Percentiles rank a stretch among this genome's conserved stretches.
These are phyloP conservation scores for Emydomyces testavorans DNA, from an alignment of 2,329 filamentous ascomycete genomes.

Conservation along the genomic window DNA sequence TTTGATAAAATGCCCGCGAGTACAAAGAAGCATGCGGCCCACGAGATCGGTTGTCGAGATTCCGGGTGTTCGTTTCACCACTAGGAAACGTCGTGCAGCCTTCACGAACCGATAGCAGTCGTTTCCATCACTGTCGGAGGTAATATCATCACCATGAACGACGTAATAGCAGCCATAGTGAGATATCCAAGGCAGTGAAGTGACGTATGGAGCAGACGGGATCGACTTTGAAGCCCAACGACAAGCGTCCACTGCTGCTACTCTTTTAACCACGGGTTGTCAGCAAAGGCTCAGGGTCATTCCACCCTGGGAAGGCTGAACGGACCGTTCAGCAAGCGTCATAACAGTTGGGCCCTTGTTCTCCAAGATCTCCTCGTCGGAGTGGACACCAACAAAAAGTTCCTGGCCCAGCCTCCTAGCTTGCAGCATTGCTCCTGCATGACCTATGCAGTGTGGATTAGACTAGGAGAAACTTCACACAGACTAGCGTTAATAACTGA, in stretches of 20 bases:
- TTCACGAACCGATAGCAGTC: conserved; percentile 99
- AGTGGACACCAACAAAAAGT: conserved; percentile 86
- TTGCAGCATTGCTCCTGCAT: conserved; percentile 93
- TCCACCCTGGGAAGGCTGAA: conserved; percentile 12
- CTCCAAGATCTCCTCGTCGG: conserved; percentile 84
- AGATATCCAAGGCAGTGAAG: conserved; percentile 81
- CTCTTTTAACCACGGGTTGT: conserved; percentile 37
- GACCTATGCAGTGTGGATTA: conserved; percentile 45
- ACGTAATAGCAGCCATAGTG: conserved; percentile 94
- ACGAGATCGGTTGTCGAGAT: conserved; percentile 98
- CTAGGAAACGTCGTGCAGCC: conserved; percentile 82
- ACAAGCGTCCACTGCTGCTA: conserved; percentile 85
- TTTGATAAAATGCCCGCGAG: conserved; percentile 84
- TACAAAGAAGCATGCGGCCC: conserved; percentile 91
- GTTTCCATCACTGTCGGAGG: conserved; percentile 80
- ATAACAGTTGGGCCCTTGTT: conserved; percentile 98
- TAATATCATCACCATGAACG: conserved; percentile 94
- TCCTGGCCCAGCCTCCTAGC: conserved; percentile 81
- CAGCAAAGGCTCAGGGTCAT: conserved; percentile 11
- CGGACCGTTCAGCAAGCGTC: conserved; percentile 72
- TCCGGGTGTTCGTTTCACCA: conserved; percentile 89
- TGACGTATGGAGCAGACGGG: conserved; percentile 84
- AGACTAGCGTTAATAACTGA: conserved; percentile 29
- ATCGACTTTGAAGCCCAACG: conserved; percentile 84
- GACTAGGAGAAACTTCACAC: neutral